Conservation (phyloP, 2,329 filamentous ascomycete species). For the Alternaria brassicicola region DNA sequence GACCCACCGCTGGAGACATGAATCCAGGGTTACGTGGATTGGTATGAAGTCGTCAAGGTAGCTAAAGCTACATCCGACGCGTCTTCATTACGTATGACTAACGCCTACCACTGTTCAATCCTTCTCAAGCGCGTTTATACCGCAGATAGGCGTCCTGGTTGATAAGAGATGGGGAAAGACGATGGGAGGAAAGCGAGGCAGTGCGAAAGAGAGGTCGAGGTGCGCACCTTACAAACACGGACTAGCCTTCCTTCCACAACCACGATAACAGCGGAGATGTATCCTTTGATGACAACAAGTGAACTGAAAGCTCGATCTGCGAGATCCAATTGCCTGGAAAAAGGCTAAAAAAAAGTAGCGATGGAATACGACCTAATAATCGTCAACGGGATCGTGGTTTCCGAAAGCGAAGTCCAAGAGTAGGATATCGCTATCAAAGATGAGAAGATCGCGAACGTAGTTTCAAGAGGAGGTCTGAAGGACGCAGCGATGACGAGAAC, state of each 20-base stretch:
- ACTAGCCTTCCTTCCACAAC: conserved; percentile 19
- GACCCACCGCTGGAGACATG: conserved; percentile 24
- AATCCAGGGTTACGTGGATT: no score
- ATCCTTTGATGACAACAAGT: not conserved
- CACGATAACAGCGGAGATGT: conserved; percentile 9
- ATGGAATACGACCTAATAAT: conserved; percentile 49
- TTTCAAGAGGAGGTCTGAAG: conserved; percentile 40
- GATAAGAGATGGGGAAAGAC: conserved; percentile 29
- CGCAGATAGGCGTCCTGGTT: conserved; percentile 8
- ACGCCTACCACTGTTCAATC: conserved; percentile 22
- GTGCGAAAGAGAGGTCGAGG: conserved; percentile 34
- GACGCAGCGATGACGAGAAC: conserved; percentile 37
- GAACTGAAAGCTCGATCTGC: not conserved
- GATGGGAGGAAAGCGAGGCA: conserved; percentile 13
- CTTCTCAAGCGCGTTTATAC: conserved; percentile 4
- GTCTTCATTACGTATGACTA: conserved; percentile 15
- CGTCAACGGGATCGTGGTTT: conserved; percentile 52
- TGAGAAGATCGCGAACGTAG: conserved; percentile 49
- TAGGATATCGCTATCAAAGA: conserved; percentile 54
- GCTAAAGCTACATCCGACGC: not conserved
- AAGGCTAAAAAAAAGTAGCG: conserved; percentile 11
- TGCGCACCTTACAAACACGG: conserved; percentile 26
- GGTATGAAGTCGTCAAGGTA: not conserved
- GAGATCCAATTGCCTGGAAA: not conserved
- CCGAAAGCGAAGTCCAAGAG: conserved; percentile 47